Conservation (phyloP, 2,329 filamentous ascomycete species). For the Clonostachys chloroleuca region DNA sequence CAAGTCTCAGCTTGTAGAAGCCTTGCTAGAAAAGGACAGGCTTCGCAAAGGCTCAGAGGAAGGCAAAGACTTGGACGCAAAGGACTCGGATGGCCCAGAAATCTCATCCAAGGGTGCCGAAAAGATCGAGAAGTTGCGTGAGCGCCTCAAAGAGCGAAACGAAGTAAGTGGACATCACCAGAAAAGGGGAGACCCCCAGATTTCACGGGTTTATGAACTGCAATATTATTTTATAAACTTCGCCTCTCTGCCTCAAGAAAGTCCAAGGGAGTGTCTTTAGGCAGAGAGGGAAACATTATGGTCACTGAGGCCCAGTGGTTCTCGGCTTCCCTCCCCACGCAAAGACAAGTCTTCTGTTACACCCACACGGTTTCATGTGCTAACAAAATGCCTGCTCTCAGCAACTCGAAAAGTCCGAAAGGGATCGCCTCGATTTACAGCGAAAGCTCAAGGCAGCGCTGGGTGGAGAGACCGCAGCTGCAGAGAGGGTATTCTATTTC, state of each 20-base stretch:
- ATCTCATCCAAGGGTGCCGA: conserved; percentile 36
- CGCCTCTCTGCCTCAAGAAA: too few species aligned
- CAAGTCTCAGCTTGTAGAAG: conserved; percentile 55
- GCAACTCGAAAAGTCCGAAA: conserved; percentile 56
- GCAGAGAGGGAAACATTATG: too few species aligned
- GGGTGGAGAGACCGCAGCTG: conserved; percentile 40
- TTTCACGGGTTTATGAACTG: too few species aligned
- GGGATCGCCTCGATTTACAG: conserved; percentile 51
- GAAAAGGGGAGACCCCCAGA: not conserved
- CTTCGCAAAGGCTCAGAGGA: conserved; percentile 50
- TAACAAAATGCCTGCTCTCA: conserved; percentile 13
- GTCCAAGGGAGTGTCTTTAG: too few species aligned
- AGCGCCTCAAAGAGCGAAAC: conserved; percentile 49
- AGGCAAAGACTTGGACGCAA: conserved; percentile 30
- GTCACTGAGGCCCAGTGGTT: too few species aligned
- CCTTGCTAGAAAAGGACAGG: conserved; percentile 56
- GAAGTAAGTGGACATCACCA: conserved; percentile 43
- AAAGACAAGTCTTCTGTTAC: too few species aligned
- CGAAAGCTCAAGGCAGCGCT: conserved; percentile 48
- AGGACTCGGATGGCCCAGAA: conserved; percentile 26
- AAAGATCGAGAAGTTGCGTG: conserved; percentile 54
- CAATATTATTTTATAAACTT: too few species aligned
- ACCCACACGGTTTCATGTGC: too few species aligned
- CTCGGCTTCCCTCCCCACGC: too few species aligned
- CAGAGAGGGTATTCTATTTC: conserved; percentile 30